phyloP scores from a whole-genome alignment of 768 basidiomycete species.

The Cubamyces lactineus region DNA sequence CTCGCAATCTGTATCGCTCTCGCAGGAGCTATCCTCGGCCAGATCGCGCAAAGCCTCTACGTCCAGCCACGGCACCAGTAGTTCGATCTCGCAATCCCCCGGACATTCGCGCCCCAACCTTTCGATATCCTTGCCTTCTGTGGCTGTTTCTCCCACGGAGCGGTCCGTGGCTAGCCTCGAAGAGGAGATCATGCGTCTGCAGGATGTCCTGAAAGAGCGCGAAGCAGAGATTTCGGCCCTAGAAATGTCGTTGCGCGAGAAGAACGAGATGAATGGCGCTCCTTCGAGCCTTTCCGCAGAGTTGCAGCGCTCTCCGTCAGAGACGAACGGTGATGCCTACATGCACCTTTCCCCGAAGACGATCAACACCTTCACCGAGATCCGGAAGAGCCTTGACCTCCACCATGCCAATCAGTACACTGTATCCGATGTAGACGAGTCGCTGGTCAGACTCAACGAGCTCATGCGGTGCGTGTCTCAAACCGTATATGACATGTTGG shows the following conservation, averaged over 20 bases:
- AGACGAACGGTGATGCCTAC: constrained; percentile 31
- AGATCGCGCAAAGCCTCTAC: constrained; percentile 83
- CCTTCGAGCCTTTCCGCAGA: neutral
- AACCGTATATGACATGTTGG: neutral
- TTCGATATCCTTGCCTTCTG: constrained; percentile 57
- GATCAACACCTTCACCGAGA: constrained; percentile 70
- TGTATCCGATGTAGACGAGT: constrained; percentile 60
- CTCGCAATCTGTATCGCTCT: constrained; percentile 93
- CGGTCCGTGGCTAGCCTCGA: constrained; percentile 86
- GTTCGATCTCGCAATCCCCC: constrained; percentile 63
- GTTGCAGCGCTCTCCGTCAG: constrained; percentile 2
- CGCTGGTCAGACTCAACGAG: constrained; percentile 81
- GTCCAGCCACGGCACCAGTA: constrained; percentile 76
- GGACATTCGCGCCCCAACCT: constrained; percentile 55
- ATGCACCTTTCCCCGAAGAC: constrained; percentile 69
- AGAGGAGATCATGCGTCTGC: constrained; percentile 93
- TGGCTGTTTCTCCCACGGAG: constrained; percentile 48
- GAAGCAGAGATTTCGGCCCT: constrained; percentile 87
- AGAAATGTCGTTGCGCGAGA: constrained; percentile 56
- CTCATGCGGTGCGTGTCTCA: constrained; percentile 77
- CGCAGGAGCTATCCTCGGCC: constrained; percentile 93
- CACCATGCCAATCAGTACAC: constrained; percentile 35
- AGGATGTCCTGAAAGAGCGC: constrained; percentile 87
- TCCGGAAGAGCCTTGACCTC: constrained; percentile 68
- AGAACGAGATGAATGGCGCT: constrained; percentile 26